Base-by-base conservation (phyloP, 2,329 filamentous ascomycete genomes). In the Triangularia verruculosa region DNA sequence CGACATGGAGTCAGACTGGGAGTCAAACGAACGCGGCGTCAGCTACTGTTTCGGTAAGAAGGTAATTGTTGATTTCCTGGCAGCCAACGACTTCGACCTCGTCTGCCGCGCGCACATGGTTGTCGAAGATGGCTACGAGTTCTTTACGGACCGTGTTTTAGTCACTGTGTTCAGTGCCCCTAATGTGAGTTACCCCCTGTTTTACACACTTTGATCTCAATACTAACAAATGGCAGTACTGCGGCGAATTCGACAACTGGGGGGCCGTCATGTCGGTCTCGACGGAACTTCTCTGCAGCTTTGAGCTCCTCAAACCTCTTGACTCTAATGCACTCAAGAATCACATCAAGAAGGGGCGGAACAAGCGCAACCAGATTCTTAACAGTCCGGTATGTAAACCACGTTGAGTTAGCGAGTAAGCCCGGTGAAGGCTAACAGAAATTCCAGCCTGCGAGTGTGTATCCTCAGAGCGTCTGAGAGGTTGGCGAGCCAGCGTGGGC, bases 81-180 rank as follows among this genome's bases (percentile, higher is more conserved):
- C 93, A 64, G 87, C 91, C 62, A 95, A 99, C 75, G 95, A 99
- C 77, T 98, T 99, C 75, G 95, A 99, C 76, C 81, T 99, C 58
- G 94, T 99, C 59, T 99, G 95, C 75, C 89, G 95, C 69, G 95
- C 95, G 57, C 95, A 99, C 79, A 98, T 98, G 95, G 95, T 99
- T 59, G 95, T 99, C 22, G 95, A 99, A 77, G 95, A 99, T 74
- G 95, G 95, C 11, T 99, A 99, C 77, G 95, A 99, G 73, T 99
- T 99, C 77, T 99, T 98, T 77, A 96, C 91, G 66, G 95, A 99
- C 75, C 86, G 95, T 64, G 90, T 97, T 54, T 78, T 99, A 64
- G 95, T 99, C 54, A 99, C 95, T 1, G 94, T 99, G 1, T 99
- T 99, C 76, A 97, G 93, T 67, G 95, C 95, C 57, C 95, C 95